These are phyloP conservation scores for Neophaeococcomyces mojaviensis DNA, from an alignment of 2,329 filamentous ascomycete species.

Conservation along the genomic window DNA sequence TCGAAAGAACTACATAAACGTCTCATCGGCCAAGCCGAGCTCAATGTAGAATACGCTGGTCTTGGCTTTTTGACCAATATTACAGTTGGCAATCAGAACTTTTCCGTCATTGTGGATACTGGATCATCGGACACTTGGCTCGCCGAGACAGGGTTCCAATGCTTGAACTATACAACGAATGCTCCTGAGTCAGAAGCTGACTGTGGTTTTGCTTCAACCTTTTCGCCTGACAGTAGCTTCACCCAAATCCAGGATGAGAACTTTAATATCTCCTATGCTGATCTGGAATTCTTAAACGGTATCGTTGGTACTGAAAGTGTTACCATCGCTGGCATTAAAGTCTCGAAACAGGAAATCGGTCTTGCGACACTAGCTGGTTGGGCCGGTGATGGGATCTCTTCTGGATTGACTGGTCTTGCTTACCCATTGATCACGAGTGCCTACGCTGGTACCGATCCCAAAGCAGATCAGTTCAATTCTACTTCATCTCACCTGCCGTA, in stretches of 20 bases:
- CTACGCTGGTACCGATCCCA: too few species aligned
- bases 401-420: conserved; percentile 45
- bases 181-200: background rate
- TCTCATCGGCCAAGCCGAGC: too few species aligned
- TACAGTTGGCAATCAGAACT: conserved; percentile 26
- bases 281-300: conserved; percentile 18
- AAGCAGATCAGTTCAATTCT: too few species aligned
- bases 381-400: conserved; percentile 37
- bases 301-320: conserved; percentile 19
- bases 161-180: conserved; percentile 14
- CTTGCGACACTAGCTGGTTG: conserved; percentile 37
- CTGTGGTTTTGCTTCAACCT: conserved; percentile 18
- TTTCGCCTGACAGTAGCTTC: conserved; percentile 10
- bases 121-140: conserved; percentile 44
- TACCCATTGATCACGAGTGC: conserved; percentile 43
- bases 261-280: conserved; percentile 20
- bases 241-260: conserved; percentile 14
- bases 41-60: too few species aligned
- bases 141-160: conserved; percentile 27
- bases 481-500: conserved; percentile 30
- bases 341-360: conserved; percentile 37
- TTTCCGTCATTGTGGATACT: conserved; percentile 38
- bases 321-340: conserved; percentile 17
- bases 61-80: too few species aligned
- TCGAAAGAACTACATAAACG: too few species aligned